phyloP scores from a whole-genome alignment of 2,329 filamentous ascomycete genomes.

The Leptographium flavum region DNA sequence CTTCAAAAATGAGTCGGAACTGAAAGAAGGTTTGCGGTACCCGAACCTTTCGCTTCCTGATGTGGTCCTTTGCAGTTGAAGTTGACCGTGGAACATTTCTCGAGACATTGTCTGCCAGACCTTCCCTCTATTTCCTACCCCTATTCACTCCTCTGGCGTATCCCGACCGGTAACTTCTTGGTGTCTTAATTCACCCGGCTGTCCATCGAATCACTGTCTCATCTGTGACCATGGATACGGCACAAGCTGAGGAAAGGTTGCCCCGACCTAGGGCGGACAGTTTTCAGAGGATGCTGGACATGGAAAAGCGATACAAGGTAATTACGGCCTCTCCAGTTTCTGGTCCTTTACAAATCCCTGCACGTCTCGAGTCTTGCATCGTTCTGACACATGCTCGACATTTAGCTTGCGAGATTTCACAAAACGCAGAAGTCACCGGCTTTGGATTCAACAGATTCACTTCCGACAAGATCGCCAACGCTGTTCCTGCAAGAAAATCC shows the following conservation, averaged over 20 bases:
- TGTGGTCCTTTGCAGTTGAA: too few species aligned
- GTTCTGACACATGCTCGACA: slow-evolving; percentile 6
- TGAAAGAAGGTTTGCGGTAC: too few species aligned
- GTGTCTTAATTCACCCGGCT: too few species aligned
- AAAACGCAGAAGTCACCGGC: slow-evolving; percentile 3
- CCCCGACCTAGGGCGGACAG: slow-evolving; percentile 25
- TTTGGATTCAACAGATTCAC: slow-evolving; percentile 3
- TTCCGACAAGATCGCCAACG: slow-evolving; percentile 8
- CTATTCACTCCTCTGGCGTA: too few species aligned
- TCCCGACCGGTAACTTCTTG: too few species aligned
- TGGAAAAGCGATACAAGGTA: slow-evolving; percentile 46
- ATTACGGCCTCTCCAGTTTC: slow-evolving; percentile 12
- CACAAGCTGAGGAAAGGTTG: neutral
- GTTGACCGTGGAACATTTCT: too few species aligned
- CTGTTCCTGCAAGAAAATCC: slow-evolving; percentile 12
- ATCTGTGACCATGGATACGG: slow-evolving; percentile 5
- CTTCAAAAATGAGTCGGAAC: too few species aligned
- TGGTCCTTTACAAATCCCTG: slow-evolving; percentile 1
- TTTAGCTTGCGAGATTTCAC: slow-evolving; percentile 17
- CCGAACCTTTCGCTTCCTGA: too few species aligned
- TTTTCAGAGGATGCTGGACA: slow-evolving; percentile 44
- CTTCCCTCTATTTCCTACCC: too few species aligned
- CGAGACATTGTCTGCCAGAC: too few species aligned
- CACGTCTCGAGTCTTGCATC: slow-evolving; percentile 4
- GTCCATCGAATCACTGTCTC: neutral